These are phyloP conservation scores for Daldinia decipiens DNA, from an alignment of 495 filamentous ascomycete genomes.

Conservation along the genomic window DNA sequence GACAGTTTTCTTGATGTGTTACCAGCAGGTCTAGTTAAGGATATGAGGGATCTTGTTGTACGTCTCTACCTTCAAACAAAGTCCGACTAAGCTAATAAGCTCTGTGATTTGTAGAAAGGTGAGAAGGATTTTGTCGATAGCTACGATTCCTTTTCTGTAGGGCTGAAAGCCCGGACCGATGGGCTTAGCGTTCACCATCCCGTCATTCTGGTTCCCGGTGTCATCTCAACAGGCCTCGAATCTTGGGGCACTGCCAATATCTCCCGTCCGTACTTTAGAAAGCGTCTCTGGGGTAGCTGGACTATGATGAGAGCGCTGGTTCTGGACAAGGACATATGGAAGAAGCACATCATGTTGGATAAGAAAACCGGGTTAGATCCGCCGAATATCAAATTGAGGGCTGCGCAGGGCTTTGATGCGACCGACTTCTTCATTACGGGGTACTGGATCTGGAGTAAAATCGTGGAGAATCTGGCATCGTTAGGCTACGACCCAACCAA, in stretches of 20 bases:
- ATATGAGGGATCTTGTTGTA: constrained; percentile 86
- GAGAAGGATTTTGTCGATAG: constrained; percentile 83
- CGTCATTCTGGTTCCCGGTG: constrained; percentile 95
- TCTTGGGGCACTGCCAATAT: constrained; percentile 89
- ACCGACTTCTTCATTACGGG: constrained; percentile 92
- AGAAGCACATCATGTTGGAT: constrained; percentile 96
- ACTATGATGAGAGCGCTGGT: constrained; percentile 97
- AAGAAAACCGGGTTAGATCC: constrained; percentile 91
- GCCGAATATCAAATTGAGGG: constrained; percentile 88
- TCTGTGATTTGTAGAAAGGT: constrained; percentile 64
- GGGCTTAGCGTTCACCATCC: constrained; percentile 86
- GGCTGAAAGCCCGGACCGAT: constrained; percentile 81
- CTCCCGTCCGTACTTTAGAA: constrained; percentile 90
- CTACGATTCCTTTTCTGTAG: constrained; percentile 93
- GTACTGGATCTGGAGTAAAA: constrained; percentile 99
- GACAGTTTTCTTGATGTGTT: constrained; percentile 84
- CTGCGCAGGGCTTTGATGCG: constrained; percentile 96
- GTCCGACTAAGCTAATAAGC: constrained; percentile 27
- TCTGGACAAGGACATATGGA: constrained; percentile 92
- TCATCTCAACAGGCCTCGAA: constrained; percentile 96
- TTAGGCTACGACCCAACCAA: constrained; percentile 97
- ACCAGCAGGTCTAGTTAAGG: constrained; percentile 80
- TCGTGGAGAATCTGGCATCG: constrained; percentile 92
- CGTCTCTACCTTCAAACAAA: constrained; percentile 21
- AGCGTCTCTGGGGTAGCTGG: constrained; percentile 96